Evolutionary conservation across 2,329 filamentous ascomycete species (phyloP).

Genomic region (Monosporascus sp.): DNA sequence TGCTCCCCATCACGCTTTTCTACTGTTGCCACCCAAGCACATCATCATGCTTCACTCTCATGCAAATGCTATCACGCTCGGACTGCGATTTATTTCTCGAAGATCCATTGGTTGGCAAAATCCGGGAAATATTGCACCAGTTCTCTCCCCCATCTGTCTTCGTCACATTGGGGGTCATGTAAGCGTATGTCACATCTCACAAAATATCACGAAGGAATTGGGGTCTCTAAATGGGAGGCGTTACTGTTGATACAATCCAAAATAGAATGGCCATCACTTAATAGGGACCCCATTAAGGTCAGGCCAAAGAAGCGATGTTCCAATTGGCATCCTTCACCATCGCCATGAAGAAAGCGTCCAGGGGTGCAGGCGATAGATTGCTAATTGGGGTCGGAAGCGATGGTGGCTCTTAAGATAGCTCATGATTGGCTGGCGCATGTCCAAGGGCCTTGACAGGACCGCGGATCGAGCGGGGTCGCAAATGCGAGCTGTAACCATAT

Average conservation of each 20-base stretch:
- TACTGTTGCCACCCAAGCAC: neutral
- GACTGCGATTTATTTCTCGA: neutral
- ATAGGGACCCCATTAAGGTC: neutral
- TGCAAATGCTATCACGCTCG: neutral
- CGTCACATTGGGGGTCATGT: neutral
- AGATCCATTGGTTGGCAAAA: neutral
- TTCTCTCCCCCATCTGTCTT: neutral
- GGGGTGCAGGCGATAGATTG: neutral
- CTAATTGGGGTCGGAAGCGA: slow-evolving; percentile 12
- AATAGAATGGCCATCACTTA: neutral
- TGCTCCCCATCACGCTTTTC: neutral
- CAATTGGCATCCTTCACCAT: neutral
- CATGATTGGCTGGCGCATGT: neutral
- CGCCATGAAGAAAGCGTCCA: neutral
- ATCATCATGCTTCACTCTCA: neutral
- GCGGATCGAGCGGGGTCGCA: slow-evolving; percentile 18
- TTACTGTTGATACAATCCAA: neutral
- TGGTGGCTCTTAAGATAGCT: slow-evolving; percentile 8
- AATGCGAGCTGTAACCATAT: slow-evolving; percentile 10
- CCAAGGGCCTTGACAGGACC: slow-evolving; percentile 4
- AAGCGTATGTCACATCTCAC: neutral
- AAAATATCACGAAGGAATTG: neutral
- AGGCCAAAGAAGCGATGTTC: neutral
- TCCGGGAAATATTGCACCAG: neutral
- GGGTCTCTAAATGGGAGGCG: neutral